A percentile compares a stretch with the other conserved stretches of the same genome.
These are phyloP conservation scores for Rhizopus sp. DNA, from an alignment of 371 early-diverging fungal species.

Conservation along the genomic window DNA sequence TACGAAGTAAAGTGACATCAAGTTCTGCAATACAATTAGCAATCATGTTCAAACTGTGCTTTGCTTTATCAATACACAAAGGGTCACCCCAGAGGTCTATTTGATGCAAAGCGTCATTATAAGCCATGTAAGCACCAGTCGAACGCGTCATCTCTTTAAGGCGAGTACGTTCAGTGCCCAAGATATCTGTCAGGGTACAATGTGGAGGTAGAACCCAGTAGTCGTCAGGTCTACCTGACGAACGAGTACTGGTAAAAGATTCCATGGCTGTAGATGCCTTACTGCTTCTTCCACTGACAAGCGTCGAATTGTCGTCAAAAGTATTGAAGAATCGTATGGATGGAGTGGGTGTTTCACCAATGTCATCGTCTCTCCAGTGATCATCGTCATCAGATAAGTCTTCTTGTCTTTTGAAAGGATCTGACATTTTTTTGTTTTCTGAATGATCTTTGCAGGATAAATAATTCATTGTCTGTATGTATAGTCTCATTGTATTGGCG, in stretches of 20 bases:
- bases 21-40: slow-evolving; percentile 9
- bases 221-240: slow-evolving; percentile 24
- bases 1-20: slow-evolving; percentile 14
- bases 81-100: slow-evolving; percentile 50
- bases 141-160: slow-evolving; percentile 28
- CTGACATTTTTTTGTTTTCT: slow-evolving; percentile 22
- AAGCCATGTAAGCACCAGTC: slow-evolving; percentile 32
- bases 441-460: too few species aligned
- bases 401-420: slow-evolving; percentile 21
- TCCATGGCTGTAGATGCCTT: not conserved
- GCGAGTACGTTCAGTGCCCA: slow-evolving; percentile 23
- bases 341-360: not conserved
- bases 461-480: too few species aligned
- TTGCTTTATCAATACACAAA: slow-evolving; percentile 26
- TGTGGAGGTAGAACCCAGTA: slow-evolving; percentile 47
- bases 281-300: slow-evolving; percentile 1
- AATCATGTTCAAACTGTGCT: slow-evolving; percentile 25
- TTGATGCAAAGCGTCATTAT: slow-evolving; percentile 38
- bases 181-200: slow-evolving; percentile 17
- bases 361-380: slow-evolving; percentile 24
- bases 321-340: slow-evolving; percentile 3
- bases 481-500: too few species aligned
- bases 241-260: too few species aligned
- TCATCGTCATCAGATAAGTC: slow-evolving; percentile 16
- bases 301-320: slow-evolving; percentile 3